These are phyloP conservation scores for Leucocoprinus leucothites DNA, from an alignment of 768 basidiomycete genomes.

Conservation along the genomic window DNA sequence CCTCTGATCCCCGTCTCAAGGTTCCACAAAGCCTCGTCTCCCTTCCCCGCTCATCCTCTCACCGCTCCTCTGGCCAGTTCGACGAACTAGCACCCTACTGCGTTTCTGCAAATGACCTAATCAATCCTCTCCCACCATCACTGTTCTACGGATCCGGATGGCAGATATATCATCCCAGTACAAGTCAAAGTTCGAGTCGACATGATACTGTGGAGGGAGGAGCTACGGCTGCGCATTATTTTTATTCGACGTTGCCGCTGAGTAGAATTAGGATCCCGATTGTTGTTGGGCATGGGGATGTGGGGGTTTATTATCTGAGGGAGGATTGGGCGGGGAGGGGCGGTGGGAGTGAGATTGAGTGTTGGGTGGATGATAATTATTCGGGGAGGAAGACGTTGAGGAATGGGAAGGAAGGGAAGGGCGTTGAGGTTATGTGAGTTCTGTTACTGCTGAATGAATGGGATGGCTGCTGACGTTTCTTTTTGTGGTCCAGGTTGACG, in stretches of 20 bases:
- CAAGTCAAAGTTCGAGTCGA: slow-evolving; percentile 22
- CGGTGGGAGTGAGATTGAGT: slow-evolving; percentile 68
- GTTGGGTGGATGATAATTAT: slow-evolving; percentile 98
- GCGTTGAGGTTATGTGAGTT: slow-evolving; percentile 54
- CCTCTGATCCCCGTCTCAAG: slow-evolving; percentile 27
- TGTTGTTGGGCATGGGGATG: slow-evolving; percentile 83
- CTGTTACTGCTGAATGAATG: slow-evolving; percentile 4
- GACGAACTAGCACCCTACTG: slow-evolving; percentile 91
- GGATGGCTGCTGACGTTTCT: too few species aligned
- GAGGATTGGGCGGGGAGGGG: slow-evolving; percentile 63
- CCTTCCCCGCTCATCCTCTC: slow-evolving; percentile 37
- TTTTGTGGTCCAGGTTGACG: slow-evolving; percentile 62
- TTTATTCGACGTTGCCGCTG: slow-evolving; percentile 85
- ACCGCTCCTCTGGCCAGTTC: slow-evolving; percentile 51
- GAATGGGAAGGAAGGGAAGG: slow-evolving; percentile 35
- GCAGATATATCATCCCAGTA: slow-evolving; percentile 66
- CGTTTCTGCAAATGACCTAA: slow-evolving; percentile 94
- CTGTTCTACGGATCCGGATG: slow-evolving; percentile 94
- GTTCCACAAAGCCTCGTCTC: slow-evolving; percentile 77
- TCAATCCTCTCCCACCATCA: slow-evolving; percentile 94
- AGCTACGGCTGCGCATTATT: slow-evolving; percentile 72
- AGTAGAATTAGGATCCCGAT: slow-evolving; percentile 83
- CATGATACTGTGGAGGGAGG: slow-evolving; percentile 21
- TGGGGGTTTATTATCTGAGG: slow-evolving; percentile 86
- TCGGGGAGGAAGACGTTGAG: slow-evolving; percentile 72